Evolutionary conservation across 176 grass and related monocot species (phyloP).

Genomic region (Musa itinerans): DNA sequence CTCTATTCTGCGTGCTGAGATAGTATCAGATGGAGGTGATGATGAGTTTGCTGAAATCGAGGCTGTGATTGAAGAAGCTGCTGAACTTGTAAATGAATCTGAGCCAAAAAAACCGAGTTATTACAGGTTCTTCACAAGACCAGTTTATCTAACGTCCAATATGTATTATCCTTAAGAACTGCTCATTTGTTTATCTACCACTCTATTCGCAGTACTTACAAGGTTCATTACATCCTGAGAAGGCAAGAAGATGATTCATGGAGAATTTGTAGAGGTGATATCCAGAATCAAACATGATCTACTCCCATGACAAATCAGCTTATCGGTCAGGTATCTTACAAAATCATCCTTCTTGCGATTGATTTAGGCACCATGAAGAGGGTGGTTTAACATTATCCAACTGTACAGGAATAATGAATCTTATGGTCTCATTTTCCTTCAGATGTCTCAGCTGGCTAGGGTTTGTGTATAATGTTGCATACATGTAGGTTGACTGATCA

Average conservation of each 20-base stretch:
- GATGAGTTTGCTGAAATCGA: conserved; percentile 71
- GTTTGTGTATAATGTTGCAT: background rate
- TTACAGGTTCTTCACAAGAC: conserved; percentile 53
- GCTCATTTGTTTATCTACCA: background rate
- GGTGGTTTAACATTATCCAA: background rate
- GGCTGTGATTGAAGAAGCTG: conserved; percentile 76
- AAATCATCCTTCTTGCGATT: background rate
- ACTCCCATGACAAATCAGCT: background rate
- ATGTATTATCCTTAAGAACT: background rate
- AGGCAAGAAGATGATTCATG: conserved; percentile 68
- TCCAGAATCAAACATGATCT: conserved; percentile 44
- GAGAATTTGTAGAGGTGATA: conserved; percentile 55
- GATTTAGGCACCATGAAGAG: background rate
- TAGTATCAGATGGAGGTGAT: conserved; percentile 40
- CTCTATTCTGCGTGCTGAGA: conserved; percentile 60
- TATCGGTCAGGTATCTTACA: no score
- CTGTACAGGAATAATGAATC: background rate
- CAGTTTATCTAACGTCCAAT: background rate
- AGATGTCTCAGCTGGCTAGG: background rate
- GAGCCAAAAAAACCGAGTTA: conserved; percentile 69
- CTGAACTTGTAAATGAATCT: conserved; percentile 79
- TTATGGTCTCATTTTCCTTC: background rate
- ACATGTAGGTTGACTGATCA: conserved; percentile 3
- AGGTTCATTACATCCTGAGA: conserved; percentile 62
- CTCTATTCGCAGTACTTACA: conserved; percentile 59